Evolutionary conservation across 352 stramenopile genomes (phyloP), one percentile per base, ranked within the genome.

Genomic region (Pythium chondricola): DNA sequence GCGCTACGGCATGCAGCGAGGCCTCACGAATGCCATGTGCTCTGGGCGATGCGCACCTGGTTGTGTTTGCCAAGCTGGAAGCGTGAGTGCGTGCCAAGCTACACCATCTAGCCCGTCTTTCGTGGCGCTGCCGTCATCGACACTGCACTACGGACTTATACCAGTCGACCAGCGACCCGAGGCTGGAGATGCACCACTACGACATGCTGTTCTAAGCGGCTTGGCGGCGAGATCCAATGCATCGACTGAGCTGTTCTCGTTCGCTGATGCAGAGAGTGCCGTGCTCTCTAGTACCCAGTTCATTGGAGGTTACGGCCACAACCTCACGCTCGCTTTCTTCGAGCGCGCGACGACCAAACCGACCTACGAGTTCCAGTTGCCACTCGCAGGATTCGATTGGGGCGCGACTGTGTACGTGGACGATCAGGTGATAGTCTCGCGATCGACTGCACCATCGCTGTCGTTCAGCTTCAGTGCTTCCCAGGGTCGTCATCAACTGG

Each of bases 251-350:
- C 16, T 85, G 46, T 85, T 80, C 21, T 60, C 78, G 18, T 66
- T 79, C 29, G 48, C 48, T n/a, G 61, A 82, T 38, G 42, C 71
- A 5, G 65, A 74, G 21, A 44, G 58, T 20, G 53, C 58, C 1
- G 38, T 58, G 4, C 65, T 82, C 30, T 54, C 48, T 13, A 6
- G 42, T 24, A 56, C 57, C 0, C 43, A 58, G 0, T 67, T 44
- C 52, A 33, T 43, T 6, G 55, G 37, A 20, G 69, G 72, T 4
- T 69, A 72, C 37, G 70, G 43, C 1, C 69, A 85, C 51, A 83
- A 81, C 50, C 61, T 85, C n/a, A 65, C 68, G 3, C 48, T 85
- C 22, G 58, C 44, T 37, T 81, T 79, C 42, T 81, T 79, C 30
- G 67, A 82, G 32, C 65, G 61, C 17, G 60, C 62, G 0, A 37